These are phyloP conservation scores for Trichoderma hamatum DNA, from an alignment of 2,329 filamentous ascomycete species.

Conservation along the genomic window DNA sequence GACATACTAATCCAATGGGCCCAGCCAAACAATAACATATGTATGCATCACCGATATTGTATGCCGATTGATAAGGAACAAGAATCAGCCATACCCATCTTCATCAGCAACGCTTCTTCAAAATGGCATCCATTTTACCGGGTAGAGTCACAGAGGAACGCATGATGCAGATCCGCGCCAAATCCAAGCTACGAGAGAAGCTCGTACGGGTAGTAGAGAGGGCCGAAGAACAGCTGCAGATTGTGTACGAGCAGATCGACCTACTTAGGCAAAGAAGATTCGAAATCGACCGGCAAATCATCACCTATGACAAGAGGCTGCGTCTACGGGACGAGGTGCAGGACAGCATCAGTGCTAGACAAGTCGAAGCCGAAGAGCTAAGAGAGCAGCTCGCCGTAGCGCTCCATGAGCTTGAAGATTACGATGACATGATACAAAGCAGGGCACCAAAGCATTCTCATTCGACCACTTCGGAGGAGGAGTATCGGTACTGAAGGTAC, in stretches of 20 bases:
- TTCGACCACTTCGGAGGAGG: background rate
- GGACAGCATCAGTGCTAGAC: background rate
- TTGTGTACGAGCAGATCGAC: background rate
- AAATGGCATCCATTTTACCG: background rate
- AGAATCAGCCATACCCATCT: background rate
- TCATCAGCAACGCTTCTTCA: background rate
- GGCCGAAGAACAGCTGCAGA: background rate
- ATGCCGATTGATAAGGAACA: background rate
- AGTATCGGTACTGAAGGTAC: background rate
- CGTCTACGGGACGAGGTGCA: background rate
- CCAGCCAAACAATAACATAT: background rate
- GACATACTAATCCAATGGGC: background rate
- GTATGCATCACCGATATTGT: background rate
- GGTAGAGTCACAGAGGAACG: background rate
- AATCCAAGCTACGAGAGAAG: constrained; percentile 4
- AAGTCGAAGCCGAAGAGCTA: constrained; percentile 1
- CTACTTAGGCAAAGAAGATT: background rate
- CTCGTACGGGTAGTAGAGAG: background rate
- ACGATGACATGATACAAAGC: background rate
- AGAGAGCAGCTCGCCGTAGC: background rate
- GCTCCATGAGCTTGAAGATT: constrained; percentile 2
- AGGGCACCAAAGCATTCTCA: background rate
- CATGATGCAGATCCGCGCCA: background rate
- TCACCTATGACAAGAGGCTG: background rate
- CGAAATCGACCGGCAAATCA: constrained; percentile 2